Base-by-base conservation (phyloP, 2,329 filamentous ascomycete genomes). In the Alternaria dauci region DNA sequence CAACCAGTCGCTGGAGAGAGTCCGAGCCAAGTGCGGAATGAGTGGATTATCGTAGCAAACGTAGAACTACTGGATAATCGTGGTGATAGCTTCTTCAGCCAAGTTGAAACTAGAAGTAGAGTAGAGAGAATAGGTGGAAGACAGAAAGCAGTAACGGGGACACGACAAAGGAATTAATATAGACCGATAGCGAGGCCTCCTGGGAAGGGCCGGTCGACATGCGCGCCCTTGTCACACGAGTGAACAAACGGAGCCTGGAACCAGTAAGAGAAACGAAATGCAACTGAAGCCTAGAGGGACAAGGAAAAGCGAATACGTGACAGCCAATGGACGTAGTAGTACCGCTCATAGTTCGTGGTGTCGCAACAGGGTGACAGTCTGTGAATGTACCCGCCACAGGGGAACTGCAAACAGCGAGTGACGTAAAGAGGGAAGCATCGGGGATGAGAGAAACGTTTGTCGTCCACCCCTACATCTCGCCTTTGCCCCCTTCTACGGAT, bases 401-500 rank as follows among this genome's bases (percentile, higher is more conserved):
- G 9, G 28, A 30, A 2, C 28, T 30, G 3, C 9, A 12, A 30
- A 30, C 20, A 23, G 20, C 28, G 28, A 30, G 9, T 30, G 28
- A 30, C 9, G 8, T 30, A 11, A 12, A 30, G 11, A 30, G 9
- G 28, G 14, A 36, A 7, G 6, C 32, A 36, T 11, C 32, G 14
- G 12, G 14, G 12, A 12, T 4, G 12, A 14, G 14, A 34, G 5
- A 3, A 5, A 11, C 38, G n/a, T 14, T 18, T 26, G 5, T 11
- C 16, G 9, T 38, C 3, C 36, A 39, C 2, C 43, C 26, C 28
- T 30, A 30, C 28, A 12, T 11, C 9, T 30, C n/a, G n/a, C 16
- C 11, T 39, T 23, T 23, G 20, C 28, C 28, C 11, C 32, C 32
- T 16, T 34, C 50, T 58, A 82, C 72, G 75, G 75, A 16, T 76